Percentiles rank a stretch among this genome's conserved stretches.
Evolutionary conservation across 2,329 filamentous ascomycete genomes (phyloP).

Genomic region (Tolypocladium pustulatum): DNA sequence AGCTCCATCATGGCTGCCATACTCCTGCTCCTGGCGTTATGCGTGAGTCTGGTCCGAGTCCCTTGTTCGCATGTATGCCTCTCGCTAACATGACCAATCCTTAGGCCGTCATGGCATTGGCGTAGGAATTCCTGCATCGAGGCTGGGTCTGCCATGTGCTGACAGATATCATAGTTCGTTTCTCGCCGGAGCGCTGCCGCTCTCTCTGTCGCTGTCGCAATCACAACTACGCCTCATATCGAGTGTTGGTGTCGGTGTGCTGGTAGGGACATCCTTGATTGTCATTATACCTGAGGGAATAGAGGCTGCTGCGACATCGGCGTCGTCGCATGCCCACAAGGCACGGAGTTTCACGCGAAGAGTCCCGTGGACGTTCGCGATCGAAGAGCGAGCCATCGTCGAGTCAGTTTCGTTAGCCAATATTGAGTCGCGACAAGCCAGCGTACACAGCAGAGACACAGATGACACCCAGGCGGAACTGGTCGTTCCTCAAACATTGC

Average conservation of each 20-base stretch:
- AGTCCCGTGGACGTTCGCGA: constrained; percentile 17
- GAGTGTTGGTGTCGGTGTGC: constrained; percentile 82
- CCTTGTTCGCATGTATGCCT: background rate
- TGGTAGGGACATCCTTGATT: constrained; percentile 90
- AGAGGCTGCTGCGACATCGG: constrained; percentile 67
- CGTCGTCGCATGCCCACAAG: constrained; percentile 27
- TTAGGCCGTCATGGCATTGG: constrained; percentile 47
- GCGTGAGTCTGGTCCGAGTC: constrained; percentile 20
- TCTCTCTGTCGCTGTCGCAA: constrained; percentile 78
- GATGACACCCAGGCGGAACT: background rate
- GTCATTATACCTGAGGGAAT: constrained; percentile 97
- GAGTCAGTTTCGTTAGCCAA: constrained; percentile 11
- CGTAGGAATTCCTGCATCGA: constrained; percentile 29
- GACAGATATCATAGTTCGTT: constrained; percentile 59
- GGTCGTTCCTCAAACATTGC: background rate
- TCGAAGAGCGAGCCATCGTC: constrained; percentile 13
- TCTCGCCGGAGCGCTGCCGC: constrained; percentile 78
- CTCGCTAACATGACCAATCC: background rate
- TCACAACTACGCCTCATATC: constrained; percentile 84
- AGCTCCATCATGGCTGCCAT: constrained; percentile 26
- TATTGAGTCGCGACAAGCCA: background rate
- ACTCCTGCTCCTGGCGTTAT: constrained; percentile 27
- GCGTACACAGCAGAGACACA: background rate
- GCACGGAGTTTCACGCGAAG: constrained; percentile 20
- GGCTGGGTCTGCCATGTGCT: background rate